Conservation (phyloP, 2,329 filamentous ascomycete species). For the Piedraia hortae region DNA sequence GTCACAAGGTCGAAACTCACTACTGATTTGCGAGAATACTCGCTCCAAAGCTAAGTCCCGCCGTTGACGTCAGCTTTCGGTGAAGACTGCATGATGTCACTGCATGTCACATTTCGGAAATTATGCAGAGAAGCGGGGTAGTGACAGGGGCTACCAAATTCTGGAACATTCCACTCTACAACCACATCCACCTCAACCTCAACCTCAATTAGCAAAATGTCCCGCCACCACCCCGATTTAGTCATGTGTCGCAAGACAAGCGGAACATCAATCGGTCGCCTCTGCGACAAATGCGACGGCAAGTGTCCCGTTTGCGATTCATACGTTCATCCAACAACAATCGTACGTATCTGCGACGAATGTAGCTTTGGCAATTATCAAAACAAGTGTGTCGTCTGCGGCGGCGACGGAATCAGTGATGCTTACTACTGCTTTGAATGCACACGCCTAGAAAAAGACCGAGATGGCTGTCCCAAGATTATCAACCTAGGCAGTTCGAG, state of each 20-base stretch:
- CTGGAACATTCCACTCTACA: not conserved
- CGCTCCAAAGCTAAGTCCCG: no score
- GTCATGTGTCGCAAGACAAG: constrained; percentile 99
- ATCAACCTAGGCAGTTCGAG: constrained; percentile 89
- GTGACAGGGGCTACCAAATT: not conserved
- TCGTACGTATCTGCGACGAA: constrained; percentile 96
- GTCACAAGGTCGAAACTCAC: no score
- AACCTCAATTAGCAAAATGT: constrained; percentile 1
- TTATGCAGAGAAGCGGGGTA: no score
- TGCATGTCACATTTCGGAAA: no score
- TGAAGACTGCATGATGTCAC: no score
- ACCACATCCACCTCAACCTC: not conserved
- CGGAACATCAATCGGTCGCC: constrained; percentile 88
- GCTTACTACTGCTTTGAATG: constrained; percentile 99
- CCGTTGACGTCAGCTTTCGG: no score
- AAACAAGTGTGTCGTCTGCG: constrained; percentile 98
- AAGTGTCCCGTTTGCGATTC: constrained; percentile 98
- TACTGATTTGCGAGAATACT: no score
- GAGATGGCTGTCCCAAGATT: constrained; percentile 96
- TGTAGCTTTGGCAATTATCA: constrained; percentile 99
- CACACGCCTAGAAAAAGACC: constrained; percentile 83
- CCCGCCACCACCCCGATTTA: constrained; percentile 49
- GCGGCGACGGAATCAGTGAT: constrained; percentile 90
- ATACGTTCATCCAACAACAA: constrained; percentile 89
- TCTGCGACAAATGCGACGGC: constrained; percentile 99